phyloP scores from a whole-genome alignment of 352 stramenopile species.

The Pythium phragmitis region DNA sequence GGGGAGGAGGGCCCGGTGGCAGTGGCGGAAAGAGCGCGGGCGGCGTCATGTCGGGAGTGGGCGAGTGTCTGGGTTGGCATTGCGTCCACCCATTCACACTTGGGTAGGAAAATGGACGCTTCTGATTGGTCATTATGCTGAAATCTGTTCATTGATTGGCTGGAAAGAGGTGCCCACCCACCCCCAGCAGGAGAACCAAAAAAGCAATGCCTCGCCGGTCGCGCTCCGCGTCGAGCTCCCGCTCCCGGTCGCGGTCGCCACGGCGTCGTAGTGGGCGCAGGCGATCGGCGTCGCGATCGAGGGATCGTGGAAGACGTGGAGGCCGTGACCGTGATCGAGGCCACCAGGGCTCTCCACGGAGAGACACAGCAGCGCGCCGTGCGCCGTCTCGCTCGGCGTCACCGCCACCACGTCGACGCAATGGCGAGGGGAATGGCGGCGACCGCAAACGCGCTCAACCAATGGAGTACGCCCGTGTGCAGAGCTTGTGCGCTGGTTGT shows the following conservation, averaged over 20 bases:
- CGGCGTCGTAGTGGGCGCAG: background rate
- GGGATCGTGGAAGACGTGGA: background rate
- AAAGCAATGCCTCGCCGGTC: conserved; percentile 5
- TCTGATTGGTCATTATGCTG: background rate
- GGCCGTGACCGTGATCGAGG: background rate
- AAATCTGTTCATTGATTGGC: background rate
- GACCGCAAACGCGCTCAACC: conserved; percentile 42
- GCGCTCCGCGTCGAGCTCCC: conserved; percentile 8
- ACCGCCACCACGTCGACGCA: conserved; percentile 1
- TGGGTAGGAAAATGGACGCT: background rate
- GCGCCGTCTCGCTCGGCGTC: conserved; percentile 13
- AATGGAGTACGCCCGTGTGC: conserved; percentile 39
- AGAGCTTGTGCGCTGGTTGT: background rate
- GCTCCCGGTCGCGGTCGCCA: conserved; percentile 4
- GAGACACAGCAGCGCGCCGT: background rate
- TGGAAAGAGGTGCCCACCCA: background rate
- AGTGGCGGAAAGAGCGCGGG: background rate
- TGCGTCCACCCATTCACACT: background rate
- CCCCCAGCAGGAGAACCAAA: background rate
- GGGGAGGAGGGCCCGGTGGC: background rate
- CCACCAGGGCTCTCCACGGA: background rate
- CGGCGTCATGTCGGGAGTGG: background rate
- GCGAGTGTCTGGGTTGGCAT: background rate
- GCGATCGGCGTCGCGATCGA: background rate
- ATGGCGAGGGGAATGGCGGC: background rate